These are phyloP conservation scores for Candida sphagnicola DNA, from an alignment of 805 yeast genomes.

Conservation along the genomic window DNA sequence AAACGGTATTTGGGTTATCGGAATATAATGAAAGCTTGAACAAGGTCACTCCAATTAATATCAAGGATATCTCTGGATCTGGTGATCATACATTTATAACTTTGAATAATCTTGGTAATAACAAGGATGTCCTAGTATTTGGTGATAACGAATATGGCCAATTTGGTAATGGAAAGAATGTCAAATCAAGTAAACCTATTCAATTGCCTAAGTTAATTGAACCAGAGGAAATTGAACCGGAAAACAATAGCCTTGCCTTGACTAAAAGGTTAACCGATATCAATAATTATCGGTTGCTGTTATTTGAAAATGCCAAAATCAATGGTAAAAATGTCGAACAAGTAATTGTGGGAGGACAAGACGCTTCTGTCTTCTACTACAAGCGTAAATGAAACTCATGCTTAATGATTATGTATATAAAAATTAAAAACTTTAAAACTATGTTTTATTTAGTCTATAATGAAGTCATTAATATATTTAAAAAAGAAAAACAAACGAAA, in stretches of 20 bases:
- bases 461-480: constrained; percentile 3
- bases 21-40: constrained; percentile 52
- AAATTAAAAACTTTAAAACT: no score
- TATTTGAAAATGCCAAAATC: constrained; percentile 24
- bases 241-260: constrained; percentile 8
- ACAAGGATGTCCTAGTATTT: constrained; percentile 66
- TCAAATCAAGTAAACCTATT: constrained; percentile 53
- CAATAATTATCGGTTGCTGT: constrained; percentile 42
- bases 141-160: constrained; percentile 85
- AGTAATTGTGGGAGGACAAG: constrained; percentile 58
- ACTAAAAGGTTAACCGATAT: constrained; percentile 25
- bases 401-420: not conserved
- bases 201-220: constrained; percentile 55
- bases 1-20: constrained; percentile 40
- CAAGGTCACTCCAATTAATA: constrained; percentile 40
- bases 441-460: no score
- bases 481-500: constrained; percentile 1
- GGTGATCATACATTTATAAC: constrained; percentile 61
- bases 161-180: constrained; percentile 75
- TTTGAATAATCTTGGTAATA: constrained; percentile 40
- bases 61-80: constrained; percentile 58
- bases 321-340: constrained; percentile 43
- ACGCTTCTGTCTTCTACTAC: constrained; percentile 63
- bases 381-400: constrained; percentile 15
- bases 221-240: constrained; percentile 36